Evolutionary conservation across 805 yeast species (phyloP), one percentile per base, ranked within the genome.

Genomic region (Candida schatavii): DNA sequence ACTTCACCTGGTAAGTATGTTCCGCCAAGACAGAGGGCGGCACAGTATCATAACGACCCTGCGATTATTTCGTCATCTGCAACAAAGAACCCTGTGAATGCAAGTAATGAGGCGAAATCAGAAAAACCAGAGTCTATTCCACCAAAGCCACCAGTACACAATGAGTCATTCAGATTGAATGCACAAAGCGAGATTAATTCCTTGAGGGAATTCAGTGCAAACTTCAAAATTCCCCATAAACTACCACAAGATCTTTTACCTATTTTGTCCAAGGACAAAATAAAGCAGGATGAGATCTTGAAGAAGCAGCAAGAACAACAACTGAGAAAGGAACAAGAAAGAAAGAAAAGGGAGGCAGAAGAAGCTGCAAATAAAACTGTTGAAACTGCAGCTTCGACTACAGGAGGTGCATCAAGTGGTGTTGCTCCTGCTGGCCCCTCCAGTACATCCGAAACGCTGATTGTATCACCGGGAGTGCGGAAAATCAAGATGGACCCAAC

Each of bases 171-270:
- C 47, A 66, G 74, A 44, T 58, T 72, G 42, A 74, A 67, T 49
- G 75, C 78, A 1, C 79, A 80, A 56, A 77, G 78, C 47, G 88
- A 83, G 57, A 75, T 85, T 47, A 81, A 81, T 47, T 78, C 86
- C 9, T 69, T 88, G 42, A 80, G 78, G 47, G 87, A 85, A 55
- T 89, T 90, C 57, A 79, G 95, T 30, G 88, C 86, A 37, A 85
- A 78, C 50, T 86, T 88, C 62, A 87, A 87, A 61, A 78, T 89
- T 23, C 85, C 84, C 2, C 78, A 77, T 52, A 60, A 57, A 39
- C 50, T 62, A 41, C 91, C 95, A 5, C 62, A 71, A 15, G 89
- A 84, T 52, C 67, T 82, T 46, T 64, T 83, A 46, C 89, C 93
- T 5, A 82, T 85, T 15, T 64, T 84, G 25, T 67, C 90, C 7